A percentile compares a stretch with the other conserved stretches of the same genome.
These are phyloP conservation scores for Didymella segeticola DNA, from an alignment of 2,329 filamentous ascomycete species.

Conservation along the genomic window DNA sequence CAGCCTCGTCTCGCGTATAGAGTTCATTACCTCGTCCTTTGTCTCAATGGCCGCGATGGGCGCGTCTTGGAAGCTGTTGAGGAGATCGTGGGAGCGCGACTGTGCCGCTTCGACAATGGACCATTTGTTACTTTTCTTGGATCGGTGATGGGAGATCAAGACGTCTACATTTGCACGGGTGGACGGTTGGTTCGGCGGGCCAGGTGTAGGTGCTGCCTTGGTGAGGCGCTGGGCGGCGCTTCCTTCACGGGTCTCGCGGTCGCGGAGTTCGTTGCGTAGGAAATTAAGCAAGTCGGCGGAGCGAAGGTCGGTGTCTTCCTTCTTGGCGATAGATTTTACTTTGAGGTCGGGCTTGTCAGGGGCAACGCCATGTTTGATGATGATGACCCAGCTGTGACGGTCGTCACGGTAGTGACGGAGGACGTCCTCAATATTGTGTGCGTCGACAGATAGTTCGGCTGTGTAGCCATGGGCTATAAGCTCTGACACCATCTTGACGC, in stretches of 20 bases:
- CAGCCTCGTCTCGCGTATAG: slow-evolving; percentile 75
- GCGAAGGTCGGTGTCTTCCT: slow-evolving; percentile 78
- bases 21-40: slow-evolving; percentile 79
- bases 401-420: slow-evolving; percentile 78
- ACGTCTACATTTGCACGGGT: slow-evolving; percentile 75
- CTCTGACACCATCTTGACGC: slow-evolving; percentile 76
- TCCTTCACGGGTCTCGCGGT: slow-evolving; percentile 71
- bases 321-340: slow-evolving; percentile 77
- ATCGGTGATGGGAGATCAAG: slow-evolving; percentile 80
- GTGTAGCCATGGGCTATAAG: slow-evolving; percentile 86
- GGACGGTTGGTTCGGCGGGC: slow-evolving; percentile 20
- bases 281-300: slow-evolving; percentile 76
- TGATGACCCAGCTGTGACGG: slow-evolving; percentile 83
- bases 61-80: slow-evolving; percentile 74
- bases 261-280: slow-evolving; percentile 81
- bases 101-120: slow-evolving; percentile 83
- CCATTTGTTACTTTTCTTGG: slow-evolving; percentile 89
- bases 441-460: slow-evolving; percentile 84
- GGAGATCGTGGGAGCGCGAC: slow-evolving; percentile 63
- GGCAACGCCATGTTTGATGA: slow-evolving; percentile 78
- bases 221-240: slow-evolving; percentile 46
- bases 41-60: slow-evolving; percentile 89
- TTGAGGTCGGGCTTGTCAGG: slow-evolving; percentile 67
- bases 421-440: slow-evolving; percentile 79
- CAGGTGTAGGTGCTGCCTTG: slow-evolving; percentile 32